Conservation (phyloP, 2,329 filamentous ascomycete genomes). For the Ophiostoma sp. region DNA sequence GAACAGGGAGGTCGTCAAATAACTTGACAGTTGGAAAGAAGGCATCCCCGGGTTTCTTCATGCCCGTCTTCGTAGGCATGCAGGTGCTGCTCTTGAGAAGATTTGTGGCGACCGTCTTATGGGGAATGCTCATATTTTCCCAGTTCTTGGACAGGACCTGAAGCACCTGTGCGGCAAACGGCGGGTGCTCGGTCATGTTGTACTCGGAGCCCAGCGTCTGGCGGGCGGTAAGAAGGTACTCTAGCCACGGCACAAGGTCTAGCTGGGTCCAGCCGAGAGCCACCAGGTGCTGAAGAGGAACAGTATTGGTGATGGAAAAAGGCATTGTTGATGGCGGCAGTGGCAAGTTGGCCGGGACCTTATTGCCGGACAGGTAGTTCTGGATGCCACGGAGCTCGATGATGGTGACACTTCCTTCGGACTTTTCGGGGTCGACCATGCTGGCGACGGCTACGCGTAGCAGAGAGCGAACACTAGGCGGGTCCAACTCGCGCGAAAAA, state of each 20-base stretch:
- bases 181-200: constrained; percentile 63
- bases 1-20: constrained; percentile 82
- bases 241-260: constrained; percentile 78
- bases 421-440: constrained; percentile 42
- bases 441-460: constrained; percentile 76
- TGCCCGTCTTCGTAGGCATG: constrained; percentile 85
- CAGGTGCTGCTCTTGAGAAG: constrained; percentile 64
- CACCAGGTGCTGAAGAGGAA: constrained; percentile 63
- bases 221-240: constrained; percentile 67
- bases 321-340: constrained; percentile 78
- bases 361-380: constrained; percentile 68
- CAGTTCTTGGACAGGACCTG: constrained; percentile 81
- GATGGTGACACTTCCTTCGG: constrained; percentile 45
- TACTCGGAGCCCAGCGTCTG: constrained; percentile 56
- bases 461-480: constrained; percentile 59
- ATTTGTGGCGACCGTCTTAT: constrained; percentile 59
- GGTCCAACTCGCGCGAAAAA: constrained; percentile 65
- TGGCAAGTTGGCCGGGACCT: constrained; percentile 75
- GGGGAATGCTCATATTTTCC: constrained; percentile 66
- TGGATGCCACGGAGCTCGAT: constrained; percentile 71
- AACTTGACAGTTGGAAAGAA: constrained; percentile 93
- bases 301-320: constrained; percentile 69
- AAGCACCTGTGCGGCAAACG: constrained; percentile 72
- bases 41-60: constrained; percentile 77
- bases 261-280: constrained; percentile 82